These are phyloP conservation scores for Trichoderma simmonsii DNA, from an alignment of 2,329 filamentous ascomycete genomes.

Conservation along the genomic window DNA sequence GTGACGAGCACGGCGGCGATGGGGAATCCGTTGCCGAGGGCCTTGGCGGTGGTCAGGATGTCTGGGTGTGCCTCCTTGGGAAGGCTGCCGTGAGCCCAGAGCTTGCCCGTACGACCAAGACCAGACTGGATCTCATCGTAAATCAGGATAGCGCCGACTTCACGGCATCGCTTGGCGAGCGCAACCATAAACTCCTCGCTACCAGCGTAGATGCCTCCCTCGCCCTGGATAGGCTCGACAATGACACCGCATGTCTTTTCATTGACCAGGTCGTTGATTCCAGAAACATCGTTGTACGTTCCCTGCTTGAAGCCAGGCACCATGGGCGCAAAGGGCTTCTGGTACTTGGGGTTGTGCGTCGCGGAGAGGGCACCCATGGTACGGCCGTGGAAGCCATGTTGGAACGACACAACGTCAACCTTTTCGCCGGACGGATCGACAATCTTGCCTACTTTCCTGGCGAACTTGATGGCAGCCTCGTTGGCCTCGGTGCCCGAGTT, in stretches of 20 bases:
- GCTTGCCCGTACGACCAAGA: conserved; percentile 75
- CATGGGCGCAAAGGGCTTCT: conserved; percentile 93
- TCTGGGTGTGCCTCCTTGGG: conserved; percentile 84
- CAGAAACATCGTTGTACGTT: conserved; percentile 75
- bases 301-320: conserved; percentile 88
- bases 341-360: conserved; percentile 97
- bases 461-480: conserved; percentile 96
- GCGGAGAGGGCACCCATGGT: conserved; percentile 96
- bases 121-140: conserved; percentile 99
- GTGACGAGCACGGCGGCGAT: conserved; percentile 67
- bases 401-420: conserved; percentile 83
- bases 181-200: conserved; percentile 78
- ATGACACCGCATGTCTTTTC: conserved; percentile 90
- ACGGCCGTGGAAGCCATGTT: conserved; percentile 89
- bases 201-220: conserved; percentile 86
- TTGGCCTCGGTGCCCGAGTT: conserved; percentile 98
- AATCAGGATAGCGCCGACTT: conserved; percentile 84
- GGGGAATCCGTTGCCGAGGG: conserved; percentile 92
- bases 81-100: conserved; percentile 83
- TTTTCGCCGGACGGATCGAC: conserved; percentile 70
- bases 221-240: conserved; percentile 94
- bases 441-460: conserved; percentile 82
- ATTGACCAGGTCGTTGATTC: conserved; percentile 70
- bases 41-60: conserved; percentile 90
- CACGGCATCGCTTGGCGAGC: conserved; percentile 78